A percentile compares a stretch with the other conserved stretches of the same genome.
Conservation (phyloP, 208 protist genomes). For the Willaertia magna region DNA sequence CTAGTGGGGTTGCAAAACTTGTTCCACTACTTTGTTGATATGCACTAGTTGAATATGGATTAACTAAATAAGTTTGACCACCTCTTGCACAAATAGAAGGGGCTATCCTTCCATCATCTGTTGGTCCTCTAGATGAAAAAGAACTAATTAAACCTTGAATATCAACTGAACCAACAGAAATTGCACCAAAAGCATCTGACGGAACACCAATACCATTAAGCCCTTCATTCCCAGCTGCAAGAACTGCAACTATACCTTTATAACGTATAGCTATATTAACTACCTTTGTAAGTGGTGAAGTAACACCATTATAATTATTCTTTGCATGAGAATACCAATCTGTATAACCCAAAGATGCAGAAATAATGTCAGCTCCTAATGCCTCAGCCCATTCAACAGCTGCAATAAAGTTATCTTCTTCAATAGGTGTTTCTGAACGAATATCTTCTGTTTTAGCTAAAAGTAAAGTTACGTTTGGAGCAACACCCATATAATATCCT, state of each 20-base stretch:
- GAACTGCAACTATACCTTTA: not conserved
- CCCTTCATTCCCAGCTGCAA: not conserved
- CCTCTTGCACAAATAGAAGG: not conserved
- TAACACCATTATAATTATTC: not conserved
- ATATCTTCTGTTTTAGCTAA: slow-evolving; percentile 10
- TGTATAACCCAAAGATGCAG: not conserved
- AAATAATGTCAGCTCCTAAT: not conserved
- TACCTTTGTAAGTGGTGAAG: not conserved
- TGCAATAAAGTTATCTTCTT: slow-evolving; percentile 1
- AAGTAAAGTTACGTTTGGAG: not conserved
- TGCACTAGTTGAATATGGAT: not conserved
- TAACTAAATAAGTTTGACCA: not conserved
- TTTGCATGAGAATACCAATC: not conserved
- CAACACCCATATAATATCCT: not conserved
- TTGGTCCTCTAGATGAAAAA: not conserved
- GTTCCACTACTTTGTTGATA: not conserved
- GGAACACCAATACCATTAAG: not conserved
- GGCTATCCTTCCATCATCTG: not conserved
- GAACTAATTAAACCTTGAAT: not conserved
- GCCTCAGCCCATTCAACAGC: not conserved
- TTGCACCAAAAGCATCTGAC: not conserved
- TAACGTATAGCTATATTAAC: not conserved
- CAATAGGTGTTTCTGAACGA: not conserved
- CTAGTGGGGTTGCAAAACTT: not conserved
- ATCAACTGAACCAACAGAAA: not conserved